phyloP scores from a whole-genome alignment of 805 yeast species.

The Metschnikowia rubicola region DNA sequence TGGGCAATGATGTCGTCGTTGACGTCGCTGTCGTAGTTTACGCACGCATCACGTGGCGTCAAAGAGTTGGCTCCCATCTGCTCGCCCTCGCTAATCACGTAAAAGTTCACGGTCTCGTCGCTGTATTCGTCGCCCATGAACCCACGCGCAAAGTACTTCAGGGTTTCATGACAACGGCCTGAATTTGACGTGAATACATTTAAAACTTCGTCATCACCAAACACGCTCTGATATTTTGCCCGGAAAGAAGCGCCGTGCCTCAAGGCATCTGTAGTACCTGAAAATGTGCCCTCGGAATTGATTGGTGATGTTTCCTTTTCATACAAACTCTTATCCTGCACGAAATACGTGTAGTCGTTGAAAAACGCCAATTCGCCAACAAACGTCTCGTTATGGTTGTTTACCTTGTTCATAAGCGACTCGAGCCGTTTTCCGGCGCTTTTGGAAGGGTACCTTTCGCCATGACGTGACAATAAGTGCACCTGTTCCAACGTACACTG shows the following conservation, averaged over 20 bases:
- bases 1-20: constrained; percentile 23
- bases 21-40: constrained; percentile 32
- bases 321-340: constrained; percentile 30
- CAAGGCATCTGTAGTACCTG: constrained; percentile 50
- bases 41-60: constrained; percentile 50
- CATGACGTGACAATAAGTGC: constrained; percentile 71
- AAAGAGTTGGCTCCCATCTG: constrained; percentile 56
- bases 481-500: constrained; percentile 61
- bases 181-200: constrained; percentile 56
- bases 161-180: constrained; percentile 53
- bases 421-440: constrained; percentile 28
- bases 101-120: constrained; percentile 29
- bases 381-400: constrained; percentile 26
- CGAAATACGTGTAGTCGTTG: constrained; percentile 52
- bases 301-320: constrained; percentile 52
- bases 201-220: constrained; percentile 22
- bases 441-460: constrained; percentile 63
- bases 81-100: constrained; percentile 46
- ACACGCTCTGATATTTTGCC: constrained; percentile 37
- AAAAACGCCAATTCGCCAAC: constrained; percentile 53
- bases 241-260: constrained; percentile 49
- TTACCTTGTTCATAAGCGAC: constrained; percentile 25
- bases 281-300: constrained; percentile 41
- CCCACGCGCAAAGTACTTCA: constrained; percentile 55
- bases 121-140: constrained; percentile 46